Conservation (phyloP, 2,329 filamentous ascomycete genomes). For the Aspergillus sergii region DNA sequence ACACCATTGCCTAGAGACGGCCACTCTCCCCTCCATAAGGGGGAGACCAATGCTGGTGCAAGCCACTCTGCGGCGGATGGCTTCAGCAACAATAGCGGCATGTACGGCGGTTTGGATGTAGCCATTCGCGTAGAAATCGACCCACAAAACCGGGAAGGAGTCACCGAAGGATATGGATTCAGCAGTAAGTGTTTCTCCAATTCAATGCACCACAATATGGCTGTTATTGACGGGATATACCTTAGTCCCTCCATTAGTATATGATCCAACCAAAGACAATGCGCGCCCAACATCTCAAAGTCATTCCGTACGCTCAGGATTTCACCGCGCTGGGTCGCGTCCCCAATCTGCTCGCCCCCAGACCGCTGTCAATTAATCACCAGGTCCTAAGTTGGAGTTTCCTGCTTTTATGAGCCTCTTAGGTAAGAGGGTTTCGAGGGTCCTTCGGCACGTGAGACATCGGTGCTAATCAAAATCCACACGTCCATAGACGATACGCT, state of each 20-base stretch:
- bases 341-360: slow-evolving; percentile 18
- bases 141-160: slow-evolving; percentile 42
- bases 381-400: background rate
- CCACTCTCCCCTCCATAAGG: slow-evolving; percentile 71
- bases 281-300: slow-evolving; percentile 18
- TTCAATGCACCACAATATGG: background rate
- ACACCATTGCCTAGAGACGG: slow-evolving; percentile 57
- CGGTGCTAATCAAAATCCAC: background rate
- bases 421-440: background rate
- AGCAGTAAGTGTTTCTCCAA: slow-evolving; percentile 42
- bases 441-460: background rate
- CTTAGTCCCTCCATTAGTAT: slow-evolving; percentile 24
- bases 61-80: slow-evolving; percentile 70
- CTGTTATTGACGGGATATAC: slow-evolving; percentile 7
- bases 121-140: slow-evolving; percentile 51
- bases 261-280: slow-evolving; percentile 13
- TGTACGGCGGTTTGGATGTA: slow-evolving; percentile 49
- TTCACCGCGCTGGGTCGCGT: slow-evolving; percentile 14
- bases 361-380: slow-evolving; percentile 13
- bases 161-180: slow-evolving; percentile 52
- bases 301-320: slow-evolving; percentile 17
- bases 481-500: background rate
- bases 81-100: slow-evolving; percentile 36
- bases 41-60: slow-evolving; percentile 79
- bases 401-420: background rate